phyloP scores from a whole-genome alignment of 1,284 basidiomycete genomes.

The Xanthoconium separans region DNA sequence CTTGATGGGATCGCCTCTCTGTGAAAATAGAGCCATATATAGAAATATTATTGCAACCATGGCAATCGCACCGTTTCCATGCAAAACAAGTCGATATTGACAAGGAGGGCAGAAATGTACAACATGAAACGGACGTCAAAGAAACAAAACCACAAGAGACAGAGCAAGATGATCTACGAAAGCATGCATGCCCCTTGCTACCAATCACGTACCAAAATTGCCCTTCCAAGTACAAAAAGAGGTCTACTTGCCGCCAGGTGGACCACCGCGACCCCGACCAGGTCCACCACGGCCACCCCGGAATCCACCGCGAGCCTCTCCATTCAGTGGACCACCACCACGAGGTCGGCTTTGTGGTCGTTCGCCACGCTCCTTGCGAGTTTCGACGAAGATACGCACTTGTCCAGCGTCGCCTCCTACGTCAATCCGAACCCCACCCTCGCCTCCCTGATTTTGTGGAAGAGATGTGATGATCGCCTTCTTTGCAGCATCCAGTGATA shows the following conservation, averaged over 20 bases:
- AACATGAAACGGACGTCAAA: constrained; percentile 15
- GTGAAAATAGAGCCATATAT: not conserved
- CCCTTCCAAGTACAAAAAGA: constrained; percentile 1
- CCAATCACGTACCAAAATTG: constrained; percentile 3
- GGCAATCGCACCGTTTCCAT: not conserved
- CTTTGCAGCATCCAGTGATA: constrained; percentile 73
- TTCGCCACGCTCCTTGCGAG: constrained; percentile 85
- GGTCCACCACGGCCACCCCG: constrained; percentile 37
- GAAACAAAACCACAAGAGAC: constrained; percentile 4
- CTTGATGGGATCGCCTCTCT: not conserved
- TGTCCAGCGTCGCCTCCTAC: constrained; percentile 49
- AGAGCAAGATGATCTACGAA: constrained; percentile 14
- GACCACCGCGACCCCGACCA: constrained; percentile 35
- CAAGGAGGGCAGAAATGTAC: constrained; percentile 12
- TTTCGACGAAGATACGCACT: constrained; percentile 77
- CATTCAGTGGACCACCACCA: constrained; percentile 45
- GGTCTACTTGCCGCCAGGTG: constrained; percentile 25
- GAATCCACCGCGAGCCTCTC: constrained; percentile 41
- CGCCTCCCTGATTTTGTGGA: constrained; percentile 67
- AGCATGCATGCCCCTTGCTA: constrained; percentile 4
- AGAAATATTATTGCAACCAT: not conserved
- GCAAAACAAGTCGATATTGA: not conserved
- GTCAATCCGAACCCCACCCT: constrained; percentile 84
- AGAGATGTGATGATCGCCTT: constrained; percentile 81
- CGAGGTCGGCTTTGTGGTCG: constrained; percentile 53